phyloP scores from a whole-genome alignment of 352 stramenopile genomes.

The Peronospora tabacina region DNA sequence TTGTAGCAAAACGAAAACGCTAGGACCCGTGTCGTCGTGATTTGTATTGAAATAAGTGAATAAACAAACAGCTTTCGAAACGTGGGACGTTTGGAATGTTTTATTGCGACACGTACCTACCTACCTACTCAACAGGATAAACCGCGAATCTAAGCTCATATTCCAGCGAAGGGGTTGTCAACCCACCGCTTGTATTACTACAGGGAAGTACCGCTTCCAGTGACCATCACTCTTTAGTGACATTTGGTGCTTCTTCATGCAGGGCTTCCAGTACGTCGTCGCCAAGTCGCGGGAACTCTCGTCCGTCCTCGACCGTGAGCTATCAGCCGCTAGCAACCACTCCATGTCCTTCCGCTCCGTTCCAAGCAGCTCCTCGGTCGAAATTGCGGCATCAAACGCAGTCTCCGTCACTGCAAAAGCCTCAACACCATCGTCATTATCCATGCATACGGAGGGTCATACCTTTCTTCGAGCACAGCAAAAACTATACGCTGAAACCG shows the following conservation, averaged over 20 bases:
- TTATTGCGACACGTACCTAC: no score
- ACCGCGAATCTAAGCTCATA: no score
- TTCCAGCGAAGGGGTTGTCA: no score
- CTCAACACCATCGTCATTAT: background rate
- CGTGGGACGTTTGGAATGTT: background rate
- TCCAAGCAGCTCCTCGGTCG: background rate
- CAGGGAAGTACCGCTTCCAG: background rate
- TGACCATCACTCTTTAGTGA: slow-evolving; percentile 4
- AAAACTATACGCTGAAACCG: slow-evolving; percentile 24
- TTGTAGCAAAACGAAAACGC: background rate
- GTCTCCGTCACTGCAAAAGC: slow-evolving; percentile 6
- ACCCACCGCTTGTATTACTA: background rate
- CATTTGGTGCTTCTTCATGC: slow-evolving; percentile 26
- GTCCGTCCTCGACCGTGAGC: slow-evolving; percentile 45
- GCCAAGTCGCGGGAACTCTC: slow-evolving; percentile 69
- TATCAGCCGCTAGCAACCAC: slow-evolving; percentile 19
- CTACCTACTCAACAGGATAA: background rate
- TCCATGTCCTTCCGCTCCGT: slow-evolving; percentile 6
- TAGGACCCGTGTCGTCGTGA: background rate
- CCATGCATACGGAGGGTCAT: slow-evolving; percentile 28
- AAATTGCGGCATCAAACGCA: slow-evolving; percentile 8
- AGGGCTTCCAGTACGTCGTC: slow-evolving; percentile 67
- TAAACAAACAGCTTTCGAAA: background rate
- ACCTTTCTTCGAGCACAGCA: slow-evolving; percentile 40
- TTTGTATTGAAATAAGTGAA: background rate